A percentile compares a stretch with the other conserved stretches of the same genome.
phyloP scores from a whole-genome alignment of 306 rosid genomes.

The Carpinus viminea region DNA sequence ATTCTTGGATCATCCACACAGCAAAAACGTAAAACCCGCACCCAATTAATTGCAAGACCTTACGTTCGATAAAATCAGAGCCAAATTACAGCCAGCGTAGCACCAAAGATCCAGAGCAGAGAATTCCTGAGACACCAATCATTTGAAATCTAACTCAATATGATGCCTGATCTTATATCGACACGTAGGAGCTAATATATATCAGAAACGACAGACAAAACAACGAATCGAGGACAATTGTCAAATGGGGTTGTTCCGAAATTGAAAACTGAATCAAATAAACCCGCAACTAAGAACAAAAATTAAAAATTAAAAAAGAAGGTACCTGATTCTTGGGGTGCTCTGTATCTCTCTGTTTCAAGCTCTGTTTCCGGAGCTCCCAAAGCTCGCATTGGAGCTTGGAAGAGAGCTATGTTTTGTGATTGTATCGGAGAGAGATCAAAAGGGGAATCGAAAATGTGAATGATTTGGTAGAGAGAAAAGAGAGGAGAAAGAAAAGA shows the following conservation, averaged over 20 bases:
- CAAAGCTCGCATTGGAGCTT: conserved; percentile 25
- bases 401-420: conserved; percentile 7
- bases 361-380: conserved; percentile 16
- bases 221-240: conserved; percentile 14
- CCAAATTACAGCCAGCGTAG: conserved; percentile 14
- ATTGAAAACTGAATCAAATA: conserved; percentile 11
- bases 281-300: conserved; percentile 1
- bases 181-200: conserved; percentile 21
- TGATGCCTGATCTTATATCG: conserved; percentile 14
- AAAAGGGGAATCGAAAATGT: not conserved
- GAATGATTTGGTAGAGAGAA: conserved; percentile 15
- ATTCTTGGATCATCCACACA: conserved; percentile 25
- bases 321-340: conserved; percentile 27
- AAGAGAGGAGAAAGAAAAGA: conserved; percentile 4
- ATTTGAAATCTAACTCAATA: conserved; percentile 26
- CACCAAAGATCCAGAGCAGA: conserved; percentile 25
- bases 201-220: conserved; percentile 28
- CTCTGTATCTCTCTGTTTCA: conserved; percentile 16
- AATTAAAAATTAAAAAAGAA: not conserved
- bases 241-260: conserved; percentile 20
- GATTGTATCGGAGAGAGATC: conserved; percentile 19
- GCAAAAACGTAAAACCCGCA: conserved; percentile 3
- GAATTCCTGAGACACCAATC: conserved; percentile 12
- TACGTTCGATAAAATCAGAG: too few species aligned
- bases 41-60: conserved; percentile 23